phyloP scores from a whole-genome alignment of 768 basidiomycete species.

The Lactifluus subvellereus region DNA sequence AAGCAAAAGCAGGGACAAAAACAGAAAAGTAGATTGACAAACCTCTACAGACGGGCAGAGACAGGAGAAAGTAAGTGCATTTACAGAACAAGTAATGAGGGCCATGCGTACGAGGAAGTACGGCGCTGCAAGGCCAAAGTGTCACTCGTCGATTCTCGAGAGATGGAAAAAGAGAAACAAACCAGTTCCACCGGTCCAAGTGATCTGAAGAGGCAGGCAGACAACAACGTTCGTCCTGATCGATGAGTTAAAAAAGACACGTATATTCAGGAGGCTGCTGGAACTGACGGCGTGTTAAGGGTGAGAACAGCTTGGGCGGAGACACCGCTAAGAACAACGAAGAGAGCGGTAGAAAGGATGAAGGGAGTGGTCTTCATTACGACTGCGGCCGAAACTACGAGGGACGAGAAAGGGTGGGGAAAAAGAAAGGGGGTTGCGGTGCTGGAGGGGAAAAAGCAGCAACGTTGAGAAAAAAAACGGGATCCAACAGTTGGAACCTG shows the following conservation, averaged over 20 bases:
- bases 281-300: constrained; percentile 70
- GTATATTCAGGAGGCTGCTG: neutral
- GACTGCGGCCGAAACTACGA: constrained; percentile 21
- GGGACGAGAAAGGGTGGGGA: constrained; percentile 28
- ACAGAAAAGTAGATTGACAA: constrained; percentile 25
- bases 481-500: neutral
- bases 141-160: constrained; percentile 8
- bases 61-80: neutral
- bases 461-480: constrained; percentile 23
- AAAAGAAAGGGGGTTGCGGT: constrained; percentile 26
- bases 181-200: constrained; percentile 53
- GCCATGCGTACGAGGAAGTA: constrained; percentile 53
- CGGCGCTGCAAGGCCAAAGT: constrained; percentile 40
- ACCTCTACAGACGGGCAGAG: constrained; percentile 32
- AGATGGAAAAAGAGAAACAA: neutral
- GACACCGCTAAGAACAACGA: constrained; percentile 33
- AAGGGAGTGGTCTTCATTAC: constrained; percentile 45
- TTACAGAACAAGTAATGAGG: neutral
- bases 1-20: neutral
- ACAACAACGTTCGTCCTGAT: constrained; percentile 43
- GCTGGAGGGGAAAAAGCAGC: constrained; percentile 28
- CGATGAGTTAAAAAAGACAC: constrained; percentile 8
- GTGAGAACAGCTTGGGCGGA: constrained; percentile 40
- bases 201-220: constrained; percentile 52
- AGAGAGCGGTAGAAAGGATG: constrained; percentile 37